These are phyloP conservation scores for Rutstroemia sp. DNA, from an alignment of 2,329 filamentous ascomycete genomes.

Conservation along the genomic window DNA sequence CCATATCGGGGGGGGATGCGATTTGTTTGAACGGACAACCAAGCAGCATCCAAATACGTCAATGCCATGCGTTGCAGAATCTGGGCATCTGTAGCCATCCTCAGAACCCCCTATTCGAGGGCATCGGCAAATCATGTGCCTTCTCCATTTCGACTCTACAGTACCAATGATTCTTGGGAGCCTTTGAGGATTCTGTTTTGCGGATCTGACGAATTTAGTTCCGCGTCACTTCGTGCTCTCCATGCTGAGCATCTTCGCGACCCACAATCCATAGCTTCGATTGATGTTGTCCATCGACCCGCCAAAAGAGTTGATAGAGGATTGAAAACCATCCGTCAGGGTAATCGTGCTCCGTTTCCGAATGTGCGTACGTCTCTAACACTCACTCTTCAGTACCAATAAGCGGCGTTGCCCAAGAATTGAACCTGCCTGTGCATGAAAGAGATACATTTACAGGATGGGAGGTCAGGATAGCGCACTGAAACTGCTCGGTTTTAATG, in stretches of 20 bases:
- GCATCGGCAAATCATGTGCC: neutral
- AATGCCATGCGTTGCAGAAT: neutral
- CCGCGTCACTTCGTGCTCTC: slow-evolving; percentile 65
- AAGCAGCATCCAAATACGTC: too few species aligned
- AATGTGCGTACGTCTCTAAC: neutral
- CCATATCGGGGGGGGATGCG: too few species aligned
- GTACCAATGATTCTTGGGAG: slow-evolving; percentile 25
- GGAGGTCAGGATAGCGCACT: slow-evolving; percentile 45
- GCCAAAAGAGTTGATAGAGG: slow-evolving; percentile 73
- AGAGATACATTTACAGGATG: slow-evolving; percentile 78
- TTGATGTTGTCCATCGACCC: slow-evolving; percentile 80
- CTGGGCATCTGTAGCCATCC: neutral
- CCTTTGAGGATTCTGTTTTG: slow-evolving; percentile 86
- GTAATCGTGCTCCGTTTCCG: slow-evolving; percentile 13
- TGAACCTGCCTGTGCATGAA: slow-evolving; percentile 63
- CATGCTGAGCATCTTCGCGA: slow-evolving; percentile 48
- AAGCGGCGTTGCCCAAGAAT: slow-evolving; percentile 52
- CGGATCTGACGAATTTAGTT: slow-evolving; percentile 88
- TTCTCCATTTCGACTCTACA: slow-evolving; percentile 5
- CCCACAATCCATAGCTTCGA: slow-evolving; percentile 56
- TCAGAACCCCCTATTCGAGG: neutral
- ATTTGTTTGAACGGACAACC: too few species aligned
- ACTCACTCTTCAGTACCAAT: slow-evolving; percentile 58
- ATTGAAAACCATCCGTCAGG: slow-evolving; percentile 43
- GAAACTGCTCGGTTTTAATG: neutral